phyloP scores from a whole-genome alignment of 768 basidiomycete genomes.

The Antrodiella citrinella region DNA sequence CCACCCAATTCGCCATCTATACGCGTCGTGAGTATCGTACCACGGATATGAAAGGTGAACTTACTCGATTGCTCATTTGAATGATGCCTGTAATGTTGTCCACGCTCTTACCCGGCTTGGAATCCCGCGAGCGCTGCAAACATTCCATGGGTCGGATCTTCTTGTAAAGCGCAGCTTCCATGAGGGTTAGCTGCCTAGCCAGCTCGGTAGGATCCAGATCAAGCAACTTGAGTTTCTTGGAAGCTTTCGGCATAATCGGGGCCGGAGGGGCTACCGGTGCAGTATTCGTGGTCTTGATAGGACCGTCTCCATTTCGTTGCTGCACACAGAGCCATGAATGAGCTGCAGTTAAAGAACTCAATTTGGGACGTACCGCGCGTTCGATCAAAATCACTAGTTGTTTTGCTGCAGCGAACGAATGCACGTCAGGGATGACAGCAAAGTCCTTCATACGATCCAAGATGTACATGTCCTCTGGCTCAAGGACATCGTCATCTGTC shows the following conservation, averaged over 20 bases:
- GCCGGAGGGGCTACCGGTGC: slow-evolving; percentile 57
- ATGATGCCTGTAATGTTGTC: slow-evolving; percentile 86
- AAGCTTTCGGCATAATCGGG: slow-evolving; percentile 63
- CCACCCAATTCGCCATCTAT: slow-evolving; percentile 92
- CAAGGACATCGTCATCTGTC: slow-evolving; percentile 72
- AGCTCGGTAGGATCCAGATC: slow-evolving; percentile 87
- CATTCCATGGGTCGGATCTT: slow-evolving; percentile 87
- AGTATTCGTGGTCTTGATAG: slow-evolving; percentile 49
- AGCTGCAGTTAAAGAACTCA: not conserved
- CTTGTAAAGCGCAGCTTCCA: slow-evolving; percentile 82
- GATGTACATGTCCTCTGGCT: slow-evolving; percentile 79
- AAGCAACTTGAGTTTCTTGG: slow-evolving; percentile 66
- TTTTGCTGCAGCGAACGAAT: slow-evolving; percentile 62
- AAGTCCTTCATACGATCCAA: slow-evolving; percentile 81
- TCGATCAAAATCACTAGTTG: slow-evolving; percentile 69
- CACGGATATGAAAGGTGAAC: too few species aligned
- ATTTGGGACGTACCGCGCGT: slow-evolving; percentile 55
- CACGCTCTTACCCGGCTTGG: slow-evolving; percentile 39
- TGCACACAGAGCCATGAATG: too few species aligned
- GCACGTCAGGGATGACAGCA: slow-evolving; percentile 54
- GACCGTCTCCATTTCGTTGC: slow-evolving; percentile 48
- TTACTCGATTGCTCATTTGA: slow-evolving; percentile 75
- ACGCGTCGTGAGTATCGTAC: too few species aligned
- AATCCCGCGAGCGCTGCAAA: slow-evolving; percentile 72
- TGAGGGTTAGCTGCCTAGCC: slow-evolving; percentile 85